Evolutionary conservation across 139 green algal species (phyloP).

Genomic region (Diplosphaera chodatii): DNA sequence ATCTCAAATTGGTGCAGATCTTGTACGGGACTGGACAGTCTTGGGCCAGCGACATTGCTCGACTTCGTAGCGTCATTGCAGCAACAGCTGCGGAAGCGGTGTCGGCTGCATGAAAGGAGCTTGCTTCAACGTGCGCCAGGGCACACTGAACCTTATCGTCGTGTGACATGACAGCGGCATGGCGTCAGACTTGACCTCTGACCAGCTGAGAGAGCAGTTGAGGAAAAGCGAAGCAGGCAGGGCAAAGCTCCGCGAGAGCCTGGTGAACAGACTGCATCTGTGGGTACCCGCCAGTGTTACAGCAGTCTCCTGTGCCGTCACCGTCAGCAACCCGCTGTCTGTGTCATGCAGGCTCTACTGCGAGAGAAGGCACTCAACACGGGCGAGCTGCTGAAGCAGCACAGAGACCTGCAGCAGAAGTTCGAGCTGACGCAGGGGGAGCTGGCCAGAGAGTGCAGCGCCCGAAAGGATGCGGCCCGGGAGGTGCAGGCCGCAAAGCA

Average conservation of each 20-base stretch:
- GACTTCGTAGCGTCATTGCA: too few species aligned
- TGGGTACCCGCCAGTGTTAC: too few species aligned
- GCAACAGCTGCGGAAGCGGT: too few species aligned
- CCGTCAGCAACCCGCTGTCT: neutral
- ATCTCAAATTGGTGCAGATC: too few species aligned
- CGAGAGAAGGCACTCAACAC: slow-evolving; percentile 24
- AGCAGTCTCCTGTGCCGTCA: too few species aligned
- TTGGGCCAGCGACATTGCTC: too few species aligned
- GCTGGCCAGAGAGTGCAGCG: neutral
- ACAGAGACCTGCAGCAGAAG: slow-evolving; percentile 9
- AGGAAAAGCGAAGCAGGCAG: neutral
- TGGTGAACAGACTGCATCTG: neutral
- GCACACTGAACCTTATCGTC: too few species aligned
- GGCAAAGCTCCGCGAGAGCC: neutral
- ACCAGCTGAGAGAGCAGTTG: neutral
- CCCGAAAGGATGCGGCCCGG: neutral
- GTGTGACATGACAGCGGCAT: too few species aligned
- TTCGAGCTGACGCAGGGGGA: neutral
- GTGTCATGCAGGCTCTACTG: slow-evolving; percentile 7
- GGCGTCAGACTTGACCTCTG: neutral
- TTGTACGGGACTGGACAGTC: too few species aligned
- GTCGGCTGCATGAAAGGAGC: too few species aligned
- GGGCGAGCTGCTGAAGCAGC: slow-evolving; percentile 7
- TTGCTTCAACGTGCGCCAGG: too few species aligned
- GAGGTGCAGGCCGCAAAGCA: neutral